phyloP scores from a whole-genome alignment of 768 basidiomycete species.

The Dendrothele bispora region DNA sequence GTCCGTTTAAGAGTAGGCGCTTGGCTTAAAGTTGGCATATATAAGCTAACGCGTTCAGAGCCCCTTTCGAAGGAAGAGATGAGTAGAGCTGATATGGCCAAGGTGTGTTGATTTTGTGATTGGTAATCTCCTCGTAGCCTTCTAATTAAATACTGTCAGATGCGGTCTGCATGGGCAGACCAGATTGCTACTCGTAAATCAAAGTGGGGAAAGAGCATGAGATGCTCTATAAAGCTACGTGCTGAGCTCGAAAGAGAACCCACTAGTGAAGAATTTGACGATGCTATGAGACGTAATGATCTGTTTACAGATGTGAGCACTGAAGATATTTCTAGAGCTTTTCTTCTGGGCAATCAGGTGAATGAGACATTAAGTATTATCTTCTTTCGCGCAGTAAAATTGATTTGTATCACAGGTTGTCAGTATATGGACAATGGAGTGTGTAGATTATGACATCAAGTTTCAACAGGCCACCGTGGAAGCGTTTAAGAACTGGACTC shows the following conservation, averaged over 20 bases:
- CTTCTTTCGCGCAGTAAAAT: not conserved
- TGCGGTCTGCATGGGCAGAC: too few relatives aligned
- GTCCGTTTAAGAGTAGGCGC: not conserved
- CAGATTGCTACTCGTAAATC: too few relatives aligned
- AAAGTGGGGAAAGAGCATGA: too few relatives aligned
- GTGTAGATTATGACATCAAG: constrained; percentile 10
- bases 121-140: too few relatives aligned
- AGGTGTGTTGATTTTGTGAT: too few relatives aligned
- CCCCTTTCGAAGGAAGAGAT: not conserved
- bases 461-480: constrained; percentile 5
- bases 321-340: not conserved
- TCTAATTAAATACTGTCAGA: too few relatives aligned
- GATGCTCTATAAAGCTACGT: too few relatives aligned
- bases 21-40: not conserved
- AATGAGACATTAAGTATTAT: not conserved
- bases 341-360: not conserved
- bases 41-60: not conserved
- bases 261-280: not conserved
- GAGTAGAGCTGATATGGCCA: not conserved
- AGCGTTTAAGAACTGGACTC: not conserved
- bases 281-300: not conserved
- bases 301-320: not conserved
- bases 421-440: constrained; percentile 11
- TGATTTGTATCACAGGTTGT: too few relatives aligned
- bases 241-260: not conserved